Evolutionary conservation across 345 rosid species (phyloP).

Genomic region (Eucalyptus urophylla): DNA sequence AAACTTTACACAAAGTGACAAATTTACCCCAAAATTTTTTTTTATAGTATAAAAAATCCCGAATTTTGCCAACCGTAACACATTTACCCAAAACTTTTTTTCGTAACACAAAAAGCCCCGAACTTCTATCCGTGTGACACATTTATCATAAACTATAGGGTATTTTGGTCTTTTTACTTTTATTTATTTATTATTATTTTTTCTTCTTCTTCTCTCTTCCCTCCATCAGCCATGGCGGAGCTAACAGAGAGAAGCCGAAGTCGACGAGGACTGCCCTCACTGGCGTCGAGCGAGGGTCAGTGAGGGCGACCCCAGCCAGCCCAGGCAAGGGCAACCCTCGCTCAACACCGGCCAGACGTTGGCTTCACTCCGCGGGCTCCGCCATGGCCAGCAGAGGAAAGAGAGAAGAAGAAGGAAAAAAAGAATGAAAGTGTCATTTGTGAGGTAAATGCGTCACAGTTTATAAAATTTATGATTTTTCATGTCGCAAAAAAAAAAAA

Average conservation of each 20-base stretch:
- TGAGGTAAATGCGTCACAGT: accelerated
- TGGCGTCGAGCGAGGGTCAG: accelerated
- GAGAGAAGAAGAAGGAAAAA: too few relatives aligned
- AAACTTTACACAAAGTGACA: accelerated
- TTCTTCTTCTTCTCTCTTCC: too few relatives aligned
- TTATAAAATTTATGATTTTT: accelerated
- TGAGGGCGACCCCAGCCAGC: too few relatives aligned
- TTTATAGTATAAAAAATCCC: too few relatives aligned
- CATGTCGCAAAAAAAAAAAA: too few relatives aligned
- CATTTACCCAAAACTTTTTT: accelerated
- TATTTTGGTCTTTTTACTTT: too few relatives aligned
- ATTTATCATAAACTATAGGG: accelerated
- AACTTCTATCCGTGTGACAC: accelerated
- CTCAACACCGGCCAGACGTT: accelerated
- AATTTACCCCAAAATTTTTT: too few relatives aligned
- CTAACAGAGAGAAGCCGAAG: accelerated
- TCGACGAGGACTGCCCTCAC: accelerated
- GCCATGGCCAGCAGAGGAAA: accelerated
- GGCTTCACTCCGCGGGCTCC: too few relatives aligned
- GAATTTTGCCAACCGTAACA: accelerated
- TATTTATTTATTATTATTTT: too few relatives aligned
- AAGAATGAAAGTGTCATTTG: accelerated
- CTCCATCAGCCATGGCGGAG: accelerated
- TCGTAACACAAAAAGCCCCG: accelerated
- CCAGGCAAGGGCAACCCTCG: accelerated